phyloP scores from a whole-genome alignment of 164 flowering plant species.

The Nelumbo lutea region DNA sequence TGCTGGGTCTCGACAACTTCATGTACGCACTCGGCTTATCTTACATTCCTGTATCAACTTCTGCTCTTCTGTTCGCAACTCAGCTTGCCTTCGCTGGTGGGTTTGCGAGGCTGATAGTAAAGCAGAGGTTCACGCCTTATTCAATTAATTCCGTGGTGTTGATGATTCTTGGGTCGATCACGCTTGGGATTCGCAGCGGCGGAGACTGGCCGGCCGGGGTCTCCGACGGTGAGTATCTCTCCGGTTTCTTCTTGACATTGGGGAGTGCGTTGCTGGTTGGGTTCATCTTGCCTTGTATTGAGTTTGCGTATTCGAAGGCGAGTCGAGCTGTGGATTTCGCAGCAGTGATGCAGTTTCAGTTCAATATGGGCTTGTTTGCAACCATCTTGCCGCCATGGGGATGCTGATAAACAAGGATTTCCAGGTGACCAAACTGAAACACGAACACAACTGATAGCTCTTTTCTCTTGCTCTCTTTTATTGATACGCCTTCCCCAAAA shows the following conservation, averaged over 20 bases:
- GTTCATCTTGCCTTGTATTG: slow-evolving; percentile 3
- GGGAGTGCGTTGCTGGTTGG: slow-evolving; percentile 3
- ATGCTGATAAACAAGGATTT: slow-evolving; percentile 2
- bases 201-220: slow-evolving; percentile 6
- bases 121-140: slow-evolving; percentile 10
- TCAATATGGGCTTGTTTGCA: slow-evolving; percentile 2
- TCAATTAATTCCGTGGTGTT: slow-evolving; percentile 11
- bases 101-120: slow-evolving; percentile 10
- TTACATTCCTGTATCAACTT: slow-evolving; percentile 11
- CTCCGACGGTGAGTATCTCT: slow-evolving; percentile 3
- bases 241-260: slow-evolving; percentile 10
- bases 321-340: background rate
- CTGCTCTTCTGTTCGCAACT: slow-evolving; percentile 7
- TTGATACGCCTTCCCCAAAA: no score
- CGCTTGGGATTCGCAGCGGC: background rate
- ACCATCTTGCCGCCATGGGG: background rate
- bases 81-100: slow-evolving; percentile 8
- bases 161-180: slow-evolving; percentile 4
- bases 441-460: no score
- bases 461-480: no score
- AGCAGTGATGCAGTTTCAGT: slow-evolving; percentile 2
- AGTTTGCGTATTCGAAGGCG: slow-evolving; percentile 2
- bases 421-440: background rate
- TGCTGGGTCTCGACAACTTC: slow-evolving; percentile 4
- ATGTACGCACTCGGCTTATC: slow-evolving; percentile 6